These are phyloP conservation scores for Neurospora sp. DNA, from an alignment of 495 filamentous ascomycete species.

Conservation along the genomic window DNA sequence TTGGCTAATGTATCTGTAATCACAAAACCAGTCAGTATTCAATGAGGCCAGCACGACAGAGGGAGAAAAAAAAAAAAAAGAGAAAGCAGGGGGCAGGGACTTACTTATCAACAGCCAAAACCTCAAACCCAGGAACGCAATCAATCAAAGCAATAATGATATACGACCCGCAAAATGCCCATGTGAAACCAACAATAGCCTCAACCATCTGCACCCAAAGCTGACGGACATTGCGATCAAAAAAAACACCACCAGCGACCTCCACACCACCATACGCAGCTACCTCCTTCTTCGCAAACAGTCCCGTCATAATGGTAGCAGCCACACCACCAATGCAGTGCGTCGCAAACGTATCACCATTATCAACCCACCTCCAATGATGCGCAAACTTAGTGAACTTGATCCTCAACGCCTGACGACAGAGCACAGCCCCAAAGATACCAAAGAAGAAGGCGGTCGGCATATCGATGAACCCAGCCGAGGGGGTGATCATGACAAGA, in stretches of 20 bases:
- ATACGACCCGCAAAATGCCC: constrained; percentile 19
- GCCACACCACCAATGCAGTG: constrained; percentile 67
- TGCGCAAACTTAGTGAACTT: constrained; percentile 55
- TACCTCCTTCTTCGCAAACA: constrained; percentile 48
- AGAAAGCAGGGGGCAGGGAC: neutral
- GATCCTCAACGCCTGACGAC: constrained; percentile 84
- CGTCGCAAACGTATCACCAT: constrained; percentile 74
- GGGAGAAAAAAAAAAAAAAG: neutral
- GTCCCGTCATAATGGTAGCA: constrained; percentile 66
- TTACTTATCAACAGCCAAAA: constrained; percentile 20
- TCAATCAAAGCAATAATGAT: constrained; percentile 19
- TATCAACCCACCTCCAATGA: constrained; percentile 46
- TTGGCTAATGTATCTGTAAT: constrained; percentile 15
- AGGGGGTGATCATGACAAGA: constrained; percentile 75
- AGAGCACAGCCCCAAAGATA: constrained; percentile 72
- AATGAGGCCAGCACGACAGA: neutral
- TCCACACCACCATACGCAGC: constrained; percentile 20
- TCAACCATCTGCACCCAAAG: constrained; percentile 20
- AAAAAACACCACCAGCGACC: constrained; percentile 16
- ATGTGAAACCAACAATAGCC: constrained; percentile 15
- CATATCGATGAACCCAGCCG: constrained; percentile 73
- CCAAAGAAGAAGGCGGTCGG: constrained; percentile 80
- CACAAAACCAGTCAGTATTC: constrained; percentile 4
- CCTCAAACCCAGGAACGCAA: constrained; percentile 19
- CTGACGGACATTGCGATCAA: constrained; percentile 15